Base-by-base conservation (phyloP, 208 protist genomes). In the Trypanosoma boissoni region DNA sequence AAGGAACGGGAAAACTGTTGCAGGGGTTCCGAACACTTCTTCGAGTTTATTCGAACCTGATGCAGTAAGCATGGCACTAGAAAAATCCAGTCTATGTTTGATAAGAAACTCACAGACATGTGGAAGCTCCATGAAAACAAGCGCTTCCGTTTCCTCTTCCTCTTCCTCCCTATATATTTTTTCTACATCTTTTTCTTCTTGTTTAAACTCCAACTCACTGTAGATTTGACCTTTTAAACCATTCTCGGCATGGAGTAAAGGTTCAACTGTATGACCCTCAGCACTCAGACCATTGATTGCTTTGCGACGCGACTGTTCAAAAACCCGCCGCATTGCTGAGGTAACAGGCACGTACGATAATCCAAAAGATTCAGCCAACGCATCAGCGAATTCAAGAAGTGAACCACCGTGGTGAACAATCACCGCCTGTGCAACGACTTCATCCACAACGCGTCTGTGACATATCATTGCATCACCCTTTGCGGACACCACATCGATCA, bases 1-100 rank as follows among this genome's bases (percentile, higher is more conserved):
- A 26, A 95, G 66, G 45, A 95, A 92, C 0, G 88, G 76, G 45
- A 95, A 95, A 16, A 92, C 82, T 12, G 84, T 95, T 21, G 88
- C 78, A 1, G 88, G 88, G 1, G 84, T 79, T 28, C 88, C 88
- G 67, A 95, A 95, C 21, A 95, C 84, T 2, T 75, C 80, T 62
- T 95, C 88, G 16, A 95, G 76, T 29, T 70, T 46, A 60, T 95
- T 95, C 4, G 84, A 82, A 1, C 84, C 84, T 3, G 64, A 21
- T 23, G 80, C 43, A 0, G 84, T 95, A 29, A 91, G 76, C 44
- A 80, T 73, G 29, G 88, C 81, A 0, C 79, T 91, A 12, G 60
- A 86, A 7, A 95, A 74, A 9, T 74, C 68, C 58, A 83, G 65
- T 52, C 83, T 72, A 61, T 95, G 46, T n/a, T 91, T 58, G 5